Base-by-base conservation (phyloP, 345 rosid species). In the Eucalyptus viminalis region DNA sequence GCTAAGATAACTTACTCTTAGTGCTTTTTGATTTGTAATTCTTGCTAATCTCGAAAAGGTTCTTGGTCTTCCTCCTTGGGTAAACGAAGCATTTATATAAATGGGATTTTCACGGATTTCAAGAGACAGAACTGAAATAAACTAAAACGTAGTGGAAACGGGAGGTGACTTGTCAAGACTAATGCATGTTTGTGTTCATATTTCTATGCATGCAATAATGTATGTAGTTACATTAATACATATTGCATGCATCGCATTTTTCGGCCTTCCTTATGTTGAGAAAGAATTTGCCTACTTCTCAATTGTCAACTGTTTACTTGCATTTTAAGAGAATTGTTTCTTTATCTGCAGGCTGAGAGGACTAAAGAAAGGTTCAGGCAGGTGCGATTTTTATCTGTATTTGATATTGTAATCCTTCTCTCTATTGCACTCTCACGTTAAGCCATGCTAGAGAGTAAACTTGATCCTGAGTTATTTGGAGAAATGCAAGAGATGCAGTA, bases 341-440 rank as follows among this genome's bases (percentile, higher is more conserved):
- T 87, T 86, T 54, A 49, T 89, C 67, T 92, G 92, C 94, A 96
- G 98, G 97, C 92, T 80, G 95, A 95, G 91, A 92, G 93, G 93
- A 92, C 95, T 11, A 96, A 90, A 92, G 96, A 96, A 91, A 94
- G 99, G 89, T 92, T 90, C 80, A 94, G 92, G 88, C 98, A 93
- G 98, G 98, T 96, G 89, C 76, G 17, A 53, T 44, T 69, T 69
- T n/a, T 17, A 85, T 27, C 90, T 87, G 40, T n/a, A 34, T 37
- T 27, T 51, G 17, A 19, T 50, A 15, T 14, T 72, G 45, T 22
- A 76, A 76, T 76, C 47, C 83, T 76, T 76, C 83, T 65, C 76
- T 76, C 47, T 19, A 2, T 37, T 76, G 25, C 21, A 7, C 45
- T 37, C 83, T 53, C 47, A 58, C 44, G 17, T 34, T 22, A 24